Conservation (phyloP, 306 rosid genomes). For the Nissolia schottii region DNA sequence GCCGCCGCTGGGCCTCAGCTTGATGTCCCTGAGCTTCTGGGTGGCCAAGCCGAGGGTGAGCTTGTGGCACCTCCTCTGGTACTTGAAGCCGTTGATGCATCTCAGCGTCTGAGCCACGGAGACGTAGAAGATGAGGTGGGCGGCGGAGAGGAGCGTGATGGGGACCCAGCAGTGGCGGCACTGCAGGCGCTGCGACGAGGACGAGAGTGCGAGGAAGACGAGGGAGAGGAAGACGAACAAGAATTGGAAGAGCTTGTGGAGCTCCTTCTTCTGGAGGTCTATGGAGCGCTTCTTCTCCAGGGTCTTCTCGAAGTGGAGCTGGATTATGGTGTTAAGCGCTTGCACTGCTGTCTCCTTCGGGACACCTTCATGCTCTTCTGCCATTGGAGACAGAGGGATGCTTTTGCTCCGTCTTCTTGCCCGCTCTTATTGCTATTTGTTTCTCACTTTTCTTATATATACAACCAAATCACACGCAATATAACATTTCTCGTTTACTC, state of each 20-base stretch:
- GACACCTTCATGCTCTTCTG: constrained; percentile 23
- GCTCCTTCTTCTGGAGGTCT: constrained; percentile 85
- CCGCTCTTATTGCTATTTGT: no score
- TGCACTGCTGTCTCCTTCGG: constrained; percentile 67
- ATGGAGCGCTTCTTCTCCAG: constrained; percentile 72
- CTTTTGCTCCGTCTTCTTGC: no score
- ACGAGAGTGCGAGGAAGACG: constrained; percentile 41
- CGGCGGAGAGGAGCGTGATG: constrained; percentile 68
- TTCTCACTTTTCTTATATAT: no score
- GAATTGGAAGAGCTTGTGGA: constrained; percentile 64
- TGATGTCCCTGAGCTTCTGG: constrained; percentile 64
- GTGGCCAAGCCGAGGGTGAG: constrained; percentile 88
- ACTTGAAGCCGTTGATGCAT: constrained; percentile 92
- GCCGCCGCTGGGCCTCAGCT: constrained; percentile 28
- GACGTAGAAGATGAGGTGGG: constrained; percentile 85
- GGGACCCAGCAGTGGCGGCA: constrained; percentile 97
- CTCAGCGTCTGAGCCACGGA: constrained; percentile 82
- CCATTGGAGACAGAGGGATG: neutral
- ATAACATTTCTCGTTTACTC: no score
- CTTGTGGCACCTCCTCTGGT: constrained; percentile 91
- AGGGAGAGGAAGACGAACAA: constrained; percentile 74
- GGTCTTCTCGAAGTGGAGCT: constrained; percentile 88
- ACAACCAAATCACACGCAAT: no score
- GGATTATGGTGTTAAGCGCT: constrained; percentile 81
- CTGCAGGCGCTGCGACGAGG: constrained; percentile 56